Conservation (phyloP, 148 eudicot species). For the Fallopia convolvulus region DNA sequence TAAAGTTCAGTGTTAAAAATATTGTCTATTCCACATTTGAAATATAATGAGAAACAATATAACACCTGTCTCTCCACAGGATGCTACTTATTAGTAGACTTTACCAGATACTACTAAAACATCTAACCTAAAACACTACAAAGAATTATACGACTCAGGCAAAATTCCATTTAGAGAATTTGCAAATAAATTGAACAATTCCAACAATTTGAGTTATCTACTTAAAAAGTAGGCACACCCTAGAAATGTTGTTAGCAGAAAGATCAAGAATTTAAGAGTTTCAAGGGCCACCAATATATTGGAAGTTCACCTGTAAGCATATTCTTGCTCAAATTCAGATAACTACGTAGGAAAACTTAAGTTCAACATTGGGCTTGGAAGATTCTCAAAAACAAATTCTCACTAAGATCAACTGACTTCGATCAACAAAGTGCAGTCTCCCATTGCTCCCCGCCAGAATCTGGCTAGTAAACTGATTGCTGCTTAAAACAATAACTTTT, state of each 20-base stretch:
- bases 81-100: too few species aligned
- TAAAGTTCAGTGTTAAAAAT: too few species aligned
- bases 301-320: slow-evolving; percentile 44
- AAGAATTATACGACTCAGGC: too few species aligned
- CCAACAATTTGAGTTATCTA: slow-evolving; percentile 60
- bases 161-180: slow-evolving; percentile 58
- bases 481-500: slow-evolving; percentile 44
- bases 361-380: slow-evolving; percentile 61
- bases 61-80: too few species aligned
- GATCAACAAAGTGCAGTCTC: slow-evolving; percentile 57
- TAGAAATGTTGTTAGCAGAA: slow-evolving; percentile 53
- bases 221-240: slow-evolving; percentile 55
- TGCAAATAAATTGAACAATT: slow-evolving; percentile 46
- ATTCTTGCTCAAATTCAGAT: slow-evolving; percentile 41
- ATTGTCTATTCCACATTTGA: too few species aligned
- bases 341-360: slow-evolving; percentile 54
- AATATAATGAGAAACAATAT: too few species aligned
- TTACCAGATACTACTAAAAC: too few species aligned
- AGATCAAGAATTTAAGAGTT: slow-evolving; percentile 61
- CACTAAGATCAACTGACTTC: slow-evolving; percentile 69
- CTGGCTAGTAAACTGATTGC: slow-evolving; percentile 45
- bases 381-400: slow-evolving; percentile 47
- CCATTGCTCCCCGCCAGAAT: slow-evolving; percentile 54
- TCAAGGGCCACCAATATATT: slow-evolving; percentile 81
- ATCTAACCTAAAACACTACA: too few species aligned